Evolutionary conservation across 1,284 basidiomycete species (phyloP).

Genomic region (Trametes versicolor): DNA sequence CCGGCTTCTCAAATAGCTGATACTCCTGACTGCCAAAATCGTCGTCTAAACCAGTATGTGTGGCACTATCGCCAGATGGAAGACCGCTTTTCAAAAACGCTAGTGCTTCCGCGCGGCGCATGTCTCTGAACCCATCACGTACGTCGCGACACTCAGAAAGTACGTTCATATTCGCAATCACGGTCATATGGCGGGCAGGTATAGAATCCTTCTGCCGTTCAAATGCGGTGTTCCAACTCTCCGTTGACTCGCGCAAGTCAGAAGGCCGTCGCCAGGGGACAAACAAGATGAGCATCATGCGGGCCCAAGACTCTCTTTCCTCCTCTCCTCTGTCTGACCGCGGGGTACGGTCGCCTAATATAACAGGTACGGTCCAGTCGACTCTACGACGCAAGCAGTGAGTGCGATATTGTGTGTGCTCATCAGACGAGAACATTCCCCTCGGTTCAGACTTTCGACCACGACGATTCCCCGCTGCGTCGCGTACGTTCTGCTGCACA

Average conservation of each 20-base stretch:
- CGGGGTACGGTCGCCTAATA: background rate
- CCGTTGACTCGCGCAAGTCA: background rate
- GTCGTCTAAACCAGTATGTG: background rate
- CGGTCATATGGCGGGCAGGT: background rate
- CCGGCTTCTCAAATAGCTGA: background rate
- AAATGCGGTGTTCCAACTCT: background rate
- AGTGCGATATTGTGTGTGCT: conserved; percentile 2
- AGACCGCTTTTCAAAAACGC: background rate
- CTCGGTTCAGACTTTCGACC: background rate
- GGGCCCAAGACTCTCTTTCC: background rate
- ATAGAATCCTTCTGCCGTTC: background rate
- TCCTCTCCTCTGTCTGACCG: conserved; percentile 2
- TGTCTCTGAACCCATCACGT: background rate
- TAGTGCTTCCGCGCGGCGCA: background rate
- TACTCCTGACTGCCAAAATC: background rate
- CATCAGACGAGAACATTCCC: background rate
- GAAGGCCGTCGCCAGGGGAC: conserved; percentile 7
- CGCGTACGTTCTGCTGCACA: no score
- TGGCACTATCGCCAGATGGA: background rate
- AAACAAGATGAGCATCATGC: conserved; percentile 13
- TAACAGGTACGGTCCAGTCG: background rate
- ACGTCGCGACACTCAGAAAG: conserved; percentile 15
- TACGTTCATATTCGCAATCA: conserved; percentile 18
- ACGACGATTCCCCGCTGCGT: background rate
- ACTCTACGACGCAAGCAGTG: background rate